phyloP scores from a whole-genome alignment of 2,329 filamentous ascomycete species.

The Fusarium sp. region DNA sequence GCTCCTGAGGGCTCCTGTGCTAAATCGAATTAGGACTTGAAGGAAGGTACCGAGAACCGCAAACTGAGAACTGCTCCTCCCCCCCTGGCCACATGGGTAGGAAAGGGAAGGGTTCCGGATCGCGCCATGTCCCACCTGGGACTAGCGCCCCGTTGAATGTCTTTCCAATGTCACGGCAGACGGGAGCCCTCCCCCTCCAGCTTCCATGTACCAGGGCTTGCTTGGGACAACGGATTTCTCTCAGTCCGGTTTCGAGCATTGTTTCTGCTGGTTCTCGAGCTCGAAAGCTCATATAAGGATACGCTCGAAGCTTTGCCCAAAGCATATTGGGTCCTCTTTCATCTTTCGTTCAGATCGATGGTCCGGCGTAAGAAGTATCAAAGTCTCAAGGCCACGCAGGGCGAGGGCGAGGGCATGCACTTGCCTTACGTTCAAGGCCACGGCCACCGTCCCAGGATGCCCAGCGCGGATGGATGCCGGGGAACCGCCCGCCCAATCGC shows the following conservation, averaged over 20 bases:
- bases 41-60: constrained; percentile 23
- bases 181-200: constrained; percentile 16
- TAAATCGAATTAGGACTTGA: constrained; percentile 21
- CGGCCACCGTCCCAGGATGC: constrained; percentile 7
- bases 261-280: neutral
- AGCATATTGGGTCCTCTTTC: neutral
- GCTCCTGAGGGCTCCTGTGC: constrained; percentile 3
- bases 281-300: neutral
- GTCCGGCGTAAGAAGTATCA: constrained; percentile 12
- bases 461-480: constrained; percentile 30
- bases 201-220: constrained; percentile 9
- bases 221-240: constrained; percentile 2
- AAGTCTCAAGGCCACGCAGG: constrained; percentile 10
- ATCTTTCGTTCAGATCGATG: neutral
- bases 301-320: neutral
- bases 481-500: constrained; percentile 31
- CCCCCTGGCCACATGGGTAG: constrained; percentile 10
- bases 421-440: neutral
- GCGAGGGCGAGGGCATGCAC: constrained; percentile 27
- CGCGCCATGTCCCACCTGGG: constrained; percentile 21
- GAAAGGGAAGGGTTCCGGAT: constrained; percentile 14
- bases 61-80: constrained; percentile 15
- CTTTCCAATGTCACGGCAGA: constrained; percentile 32
- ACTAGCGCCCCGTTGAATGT: constrained; percentile 14
- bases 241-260: constrained; percentile 20